Evolutionary conservation across 208 protist genomes (phyloP).

Genomic region (Trypanosoma congolense): DNA sequence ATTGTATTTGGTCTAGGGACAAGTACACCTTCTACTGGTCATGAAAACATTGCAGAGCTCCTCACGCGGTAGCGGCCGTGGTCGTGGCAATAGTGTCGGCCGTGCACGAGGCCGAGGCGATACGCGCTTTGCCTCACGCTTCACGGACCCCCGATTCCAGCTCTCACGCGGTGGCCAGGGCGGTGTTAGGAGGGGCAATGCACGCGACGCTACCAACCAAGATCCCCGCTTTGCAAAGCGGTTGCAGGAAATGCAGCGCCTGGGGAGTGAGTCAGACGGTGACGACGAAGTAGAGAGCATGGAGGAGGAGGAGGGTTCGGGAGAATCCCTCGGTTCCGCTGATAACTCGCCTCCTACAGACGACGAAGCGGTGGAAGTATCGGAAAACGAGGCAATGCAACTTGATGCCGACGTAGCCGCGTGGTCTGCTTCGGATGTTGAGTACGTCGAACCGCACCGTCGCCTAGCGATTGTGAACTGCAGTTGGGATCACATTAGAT

Average conservation of each 20-base stretch:
- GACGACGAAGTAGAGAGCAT: conserved; percentile 24
- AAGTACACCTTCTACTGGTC: neutral
- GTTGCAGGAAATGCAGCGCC: conserved; percentile 15
- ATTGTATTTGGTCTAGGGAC: too few species aligned
- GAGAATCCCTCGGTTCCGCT: neutral
- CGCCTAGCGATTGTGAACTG: conserved; percentile 94
- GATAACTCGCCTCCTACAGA: neutral
- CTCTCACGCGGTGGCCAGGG: conserved; percentile 27
- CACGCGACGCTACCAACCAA: conserved; percentile 25
- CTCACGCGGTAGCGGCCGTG: conserved; percentile 29
- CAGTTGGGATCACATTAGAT: conserved; percentile 94
- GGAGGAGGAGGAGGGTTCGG: conserved; percentile 15
- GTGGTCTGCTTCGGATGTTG: conserved; percentile 70
- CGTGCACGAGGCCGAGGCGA: conserved; percentile 41
- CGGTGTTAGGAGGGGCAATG: conserved; percentile 4
- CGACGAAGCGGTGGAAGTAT: conserved; percentile 11
- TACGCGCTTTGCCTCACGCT: conserved; percentile 71
- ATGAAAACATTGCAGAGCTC: conserved; percentile 78
- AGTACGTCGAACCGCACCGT: conserved; percentile 63
- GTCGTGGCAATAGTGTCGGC: conserved; percentile 13
- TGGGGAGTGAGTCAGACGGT: conserved; percentile 24
- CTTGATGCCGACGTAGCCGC: conserved; percentile 66
- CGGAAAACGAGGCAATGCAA: conserved; percentile 13
- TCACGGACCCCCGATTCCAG: conserved; percentile 85
- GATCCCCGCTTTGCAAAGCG: conserved; percentile 79